A percentile compares a stretch with the other conserved stretches of the same genome.
Evolutionary conservation across 1,284 basidiomycete species (phyloP).

Genomic region (Microbotryum lychnidis-dioicae): DNA sequence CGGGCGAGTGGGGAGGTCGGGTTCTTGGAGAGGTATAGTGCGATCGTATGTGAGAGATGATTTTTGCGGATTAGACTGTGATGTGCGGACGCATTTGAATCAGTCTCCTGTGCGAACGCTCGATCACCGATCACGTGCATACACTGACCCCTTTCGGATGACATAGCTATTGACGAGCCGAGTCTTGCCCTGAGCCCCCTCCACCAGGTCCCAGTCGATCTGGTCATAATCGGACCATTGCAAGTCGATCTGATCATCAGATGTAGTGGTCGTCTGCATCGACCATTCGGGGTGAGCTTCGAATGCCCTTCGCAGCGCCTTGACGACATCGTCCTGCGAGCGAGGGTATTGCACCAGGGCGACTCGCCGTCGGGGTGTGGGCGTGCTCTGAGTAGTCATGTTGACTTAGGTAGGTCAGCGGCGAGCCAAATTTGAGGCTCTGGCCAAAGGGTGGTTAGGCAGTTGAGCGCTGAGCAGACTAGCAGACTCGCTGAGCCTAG

Average conservation of each 20-base stretch:
- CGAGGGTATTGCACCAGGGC: conserved; percentile 15
- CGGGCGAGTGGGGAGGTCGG: conserved; percentile 49
- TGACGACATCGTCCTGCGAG: conserved; percentile 17
- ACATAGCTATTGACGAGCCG: conserved; percentile 29
- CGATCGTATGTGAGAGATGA: conserved; percentile 70
- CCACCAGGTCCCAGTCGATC: conserved; percentile 30
- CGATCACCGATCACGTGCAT: conserved; percentile 22
- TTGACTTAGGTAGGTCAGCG: too few species aligned
- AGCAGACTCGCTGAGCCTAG: too few species aligned
- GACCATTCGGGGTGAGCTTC: neutral
- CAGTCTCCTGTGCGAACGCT: conserved; percentile 37
- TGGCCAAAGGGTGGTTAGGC: too few species aligned
- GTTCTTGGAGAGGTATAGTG: conserved; percentile 65
- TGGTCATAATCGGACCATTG: conserved; percentile 35
- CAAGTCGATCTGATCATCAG: conserved; percentile 6
- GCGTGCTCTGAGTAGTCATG: neutral
- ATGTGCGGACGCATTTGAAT: conserved; percentile 44
- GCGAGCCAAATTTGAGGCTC: too few species aligned
- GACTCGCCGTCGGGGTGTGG: neutral
- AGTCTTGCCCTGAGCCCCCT: neutral
- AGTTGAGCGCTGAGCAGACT: too few species aligned
- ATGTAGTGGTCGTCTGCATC: neutral
- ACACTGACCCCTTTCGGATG: conserved; percentile 35
- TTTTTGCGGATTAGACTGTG: conserved; percentile 78
- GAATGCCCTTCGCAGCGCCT: conserved; percentile 13